A percentile compares a stretch with the other conserved stretches of the same genome.
phyloP scores from a whole-genome alignment of 2,329 filamentous ascomycete genomes.

The Orbilia javanica region DNA sequence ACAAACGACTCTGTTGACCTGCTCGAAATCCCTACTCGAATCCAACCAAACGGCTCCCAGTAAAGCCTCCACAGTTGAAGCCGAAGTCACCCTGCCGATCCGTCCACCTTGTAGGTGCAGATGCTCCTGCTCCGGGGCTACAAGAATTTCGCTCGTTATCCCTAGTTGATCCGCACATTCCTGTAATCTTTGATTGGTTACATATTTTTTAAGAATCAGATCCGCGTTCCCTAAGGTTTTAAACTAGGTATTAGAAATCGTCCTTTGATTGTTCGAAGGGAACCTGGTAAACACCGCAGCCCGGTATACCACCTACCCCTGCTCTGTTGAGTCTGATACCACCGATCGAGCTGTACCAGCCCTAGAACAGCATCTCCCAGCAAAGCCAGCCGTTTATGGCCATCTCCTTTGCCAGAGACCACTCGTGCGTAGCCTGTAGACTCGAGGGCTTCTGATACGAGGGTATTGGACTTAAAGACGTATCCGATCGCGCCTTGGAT shows the following conservation, averaged over 20 bases:
- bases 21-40: slow-evolving; percentile 33
- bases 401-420: slow-evolving; percentile 17
- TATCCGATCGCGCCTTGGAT: slow-evolving; percentile 37
- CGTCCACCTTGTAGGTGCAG: not conserved
- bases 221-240: slow-evolving; percentile 6
- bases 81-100: slow-evolving; percentile 20
- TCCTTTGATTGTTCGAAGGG: not conserved
- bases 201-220: slow-evolving; percentile 2
- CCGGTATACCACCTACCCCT: slow-evolving; percentile 21
- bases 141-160: slow-evolving; percentile 40
- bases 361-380: slow-evolving; percentile 28
- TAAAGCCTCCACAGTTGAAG: slow-evolving; percentile 47
- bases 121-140: not conserved
- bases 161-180: slow-evolving; percentile 28
- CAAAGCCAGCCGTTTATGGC: slow-evolving; percentile 37
- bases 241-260: not conserved
- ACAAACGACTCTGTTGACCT: slow-evolving; percentile 17
- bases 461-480: slow-evolving; percentile 7
- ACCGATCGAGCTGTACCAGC: slow-evolving; percentile 36
- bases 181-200: slow-evolving; percentile 29
- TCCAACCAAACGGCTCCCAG: slow-evolving; percentile 47
- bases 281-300: not conserved
- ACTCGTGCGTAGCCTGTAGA: slow-evolving; percentile 14
- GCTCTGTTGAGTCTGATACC: slow-evolving; percentile 30
- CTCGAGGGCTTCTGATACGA: slow-evolving; percentile 25